A percentile compares a stretch with the other conserved stretches of the same genome.
Evolutionary conservation across 1,284 basidiomycete genomes (phyloP).

Genomic region (Trametes pubescens): DNA sequence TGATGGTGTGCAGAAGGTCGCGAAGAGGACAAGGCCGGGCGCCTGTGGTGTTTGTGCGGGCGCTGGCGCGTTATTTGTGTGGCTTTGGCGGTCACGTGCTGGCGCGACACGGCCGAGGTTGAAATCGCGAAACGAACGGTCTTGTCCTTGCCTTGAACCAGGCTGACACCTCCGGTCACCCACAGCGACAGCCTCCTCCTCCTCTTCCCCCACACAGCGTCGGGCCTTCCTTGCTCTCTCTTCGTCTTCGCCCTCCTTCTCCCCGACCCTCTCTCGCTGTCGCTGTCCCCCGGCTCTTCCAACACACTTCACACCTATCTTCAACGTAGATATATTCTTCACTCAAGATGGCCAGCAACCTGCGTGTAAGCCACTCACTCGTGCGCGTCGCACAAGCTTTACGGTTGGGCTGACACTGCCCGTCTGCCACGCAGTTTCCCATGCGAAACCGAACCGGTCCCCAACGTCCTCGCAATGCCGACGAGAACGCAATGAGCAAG

Average conservation of each 20-base stretch:
- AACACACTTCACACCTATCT: slow-evolving; percentile 33
- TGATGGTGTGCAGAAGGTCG: slow-evolving; percentile 30
- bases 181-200: slow-evolving; percentile 29
- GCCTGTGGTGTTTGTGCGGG: slow-evolving; percentile 22
- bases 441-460: slow-evolving; percentile 51
- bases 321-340: slow-evolving; percentile 46
- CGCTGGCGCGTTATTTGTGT: slow-evolving; percentile 35
- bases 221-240: slow-evolving; percentile 34
- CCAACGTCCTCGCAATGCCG: slow-evolving; percentile 66
- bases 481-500: slow-evolving; percentile 77
- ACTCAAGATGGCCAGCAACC: slow-evolving; percentile 61
- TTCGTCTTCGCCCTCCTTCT: slow-evolving; percentile 30
- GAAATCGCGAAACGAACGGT: slow-evolving; percentile 40
- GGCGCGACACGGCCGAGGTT: slow-evolving; percentile 37
- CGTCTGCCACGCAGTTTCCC: slow-evolving; percentile 41
- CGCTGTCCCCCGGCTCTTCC: slow-evolving; percentile 35
- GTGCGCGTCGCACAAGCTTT: neutral
- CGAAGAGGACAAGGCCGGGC: slow-evolving; percentile 20
- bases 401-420: slow-evolving; percentile 14
- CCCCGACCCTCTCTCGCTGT: slow-evolving; percentile 27
- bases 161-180: slow-evolving; percentile 38
- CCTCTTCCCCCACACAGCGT: slow-evolving; percentile 33
- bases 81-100: slow-evolving; percentile 39
- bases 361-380: slow-evolving; percentile 54
- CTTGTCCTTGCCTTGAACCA: slow-evolving; percentile 35